Evolutionary conservation across 768 basidiomycete genomes (phyloP), one percentile per base, ranked within the genome.

Genomic region (Tylopilus sp.): DNA sequence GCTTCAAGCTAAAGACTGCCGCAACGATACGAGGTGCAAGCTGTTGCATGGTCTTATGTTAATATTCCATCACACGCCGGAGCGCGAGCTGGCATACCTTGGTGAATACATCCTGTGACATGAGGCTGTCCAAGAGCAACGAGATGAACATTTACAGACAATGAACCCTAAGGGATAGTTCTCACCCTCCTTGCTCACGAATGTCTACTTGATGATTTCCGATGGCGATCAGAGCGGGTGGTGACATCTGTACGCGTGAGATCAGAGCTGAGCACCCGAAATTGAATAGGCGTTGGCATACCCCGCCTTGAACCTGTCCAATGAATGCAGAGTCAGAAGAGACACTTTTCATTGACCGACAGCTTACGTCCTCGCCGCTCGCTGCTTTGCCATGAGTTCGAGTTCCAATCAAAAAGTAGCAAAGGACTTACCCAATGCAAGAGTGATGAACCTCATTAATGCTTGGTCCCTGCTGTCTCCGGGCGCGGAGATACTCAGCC

Each of bases 361-460:
- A 57, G 75, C 69, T 74, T 73, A 62, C 54, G 20, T 59, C 36
- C 3, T 53, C 38, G 26, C 17, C 20, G 49, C 58, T 48, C 44
- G 73, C 72, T 58, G 70, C 62, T 48, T 74, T 69, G 22, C 72
- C 62, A 33, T 67, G 50, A 22, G 69, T 70, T 71, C 43, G 9
- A 49, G 42, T 35, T 30, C 21, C 39, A n/a, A 50, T 22, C 28
- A 28, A 6, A 44, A 41, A 21, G n/a, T 35, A 13, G 15, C 9
- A n/a, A 12, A 43, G 20, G 22, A 71, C 73, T 58, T 53, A 75
- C 76, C 61, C 43, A 83, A 66, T 13, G 80, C 81, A 51, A 75
- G 74, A 50, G 71, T 68, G 18, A 80, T 69, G 56, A 76, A 77
- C 6, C 26, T 59, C 71, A 78, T 71, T 28, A 81, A 53, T n/a